Evolutionary conservation across 108 stramenopile genomes (phyloP).

Genomic region (Skeletonema grethae): DNA sequence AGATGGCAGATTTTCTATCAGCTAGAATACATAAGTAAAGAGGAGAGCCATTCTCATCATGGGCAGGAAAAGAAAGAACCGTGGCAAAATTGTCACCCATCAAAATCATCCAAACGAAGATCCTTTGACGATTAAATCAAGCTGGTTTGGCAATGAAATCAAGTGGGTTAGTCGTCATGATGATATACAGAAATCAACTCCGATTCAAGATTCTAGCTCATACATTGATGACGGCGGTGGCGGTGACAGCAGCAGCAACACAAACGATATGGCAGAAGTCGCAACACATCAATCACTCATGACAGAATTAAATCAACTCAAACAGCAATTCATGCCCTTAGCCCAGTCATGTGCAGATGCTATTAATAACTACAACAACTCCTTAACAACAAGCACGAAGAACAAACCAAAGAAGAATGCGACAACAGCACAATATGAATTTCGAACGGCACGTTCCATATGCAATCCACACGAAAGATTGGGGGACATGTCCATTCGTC

Average conservation of each 20-base stretch:
- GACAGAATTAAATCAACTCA: conserved; percentile 45
- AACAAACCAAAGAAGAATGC: background rate
- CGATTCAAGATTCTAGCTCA: background rate
- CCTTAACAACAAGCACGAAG: background rate
- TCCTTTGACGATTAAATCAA: conserved; percentile 4
- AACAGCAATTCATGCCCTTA: conserved; percentile 61
- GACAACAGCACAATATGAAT: conserved; percentile 43
- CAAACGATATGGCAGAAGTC: background rate
- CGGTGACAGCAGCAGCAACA: background rate
- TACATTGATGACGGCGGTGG: background rate
- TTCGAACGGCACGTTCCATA: conserved; percentile 57
- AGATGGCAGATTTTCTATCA: too few species aligned
- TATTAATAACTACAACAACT: conserved; percentile 7
- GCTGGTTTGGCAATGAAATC: conserved; percentile 1
- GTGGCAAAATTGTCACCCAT: background rate
- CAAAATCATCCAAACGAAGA: background rate
- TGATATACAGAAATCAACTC: background rate
- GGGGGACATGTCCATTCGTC: conserved; percentile 32
- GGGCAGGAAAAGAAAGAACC: conserved; percentile 1
- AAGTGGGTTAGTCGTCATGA: background rate
- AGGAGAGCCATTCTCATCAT: background rate
- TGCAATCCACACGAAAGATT: conserved; percentile 80
- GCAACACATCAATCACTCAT: background rate
- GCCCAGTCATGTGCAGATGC: conserved; percentile 48
- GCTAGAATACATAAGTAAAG: too few species aligned